Conservation (phyloP, 2,329 filamentous ascomycete species). For the Coleophoma cylindrospora region DNA sequence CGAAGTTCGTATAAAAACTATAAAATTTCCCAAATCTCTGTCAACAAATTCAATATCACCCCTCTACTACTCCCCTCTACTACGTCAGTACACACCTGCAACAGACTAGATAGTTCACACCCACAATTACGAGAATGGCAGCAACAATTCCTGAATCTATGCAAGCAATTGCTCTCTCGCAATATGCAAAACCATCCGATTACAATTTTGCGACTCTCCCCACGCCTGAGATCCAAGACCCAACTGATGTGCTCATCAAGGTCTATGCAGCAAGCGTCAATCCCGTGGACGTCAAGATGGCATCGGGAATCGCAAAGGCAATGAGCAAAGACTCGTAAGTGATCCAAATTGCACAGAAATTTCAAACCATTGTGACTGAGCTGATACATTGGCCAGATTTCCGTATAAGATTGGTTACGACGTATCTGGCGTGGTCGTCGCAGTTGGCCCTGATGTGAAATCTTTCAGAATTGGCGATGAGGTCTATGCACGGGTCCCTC, state of each 20-base stretch:
- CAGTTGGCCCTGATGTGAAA: conserved; percentile 27
- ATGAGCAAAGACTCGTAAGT: conserved; percentile 1
- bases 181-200: conserved; percentile 16
- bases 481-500: conserved; percentile 31
- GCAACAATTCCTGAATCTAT: conserved; percentile 15
- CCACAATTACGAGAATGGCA: conserved; percentile 7
- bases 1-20: too few relatives aligned
- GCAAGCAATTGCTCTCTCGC: conserved; percentile 17
- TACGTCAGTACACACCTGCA: too few relatives aligned
- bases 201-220: conserved; percentile 36
- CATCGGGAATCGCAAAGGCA: conserved; percentile 21
- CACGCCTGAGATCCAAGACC: conserved; percentile 35
- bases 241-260: conserved; percentile 39
- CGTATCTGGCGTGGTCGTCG: conserved; percentile 31
- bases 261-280: conserved; percentile 40
- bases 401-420: conserved; percentile 39
- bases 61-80: too few relatives aligned
- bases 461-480: conserved; percentile 32
- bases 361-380: too few relatives aligned
- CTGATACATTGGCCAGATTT: conserved; percentile 22
- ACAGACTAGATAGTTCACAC: too few relatives aligned
- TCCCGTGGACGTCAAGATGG: conserved; percentile 36
- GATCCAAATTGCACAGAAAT: background rate
- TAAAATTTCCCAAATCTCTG: too few relatives aligned
- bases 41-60: too few relatives aligned